These are phyloP conservation scores for Trichosporon sp. DNA, from an alignment of 1,284 basidiomycete genomes.

Conservation along the genomic window DNA sequence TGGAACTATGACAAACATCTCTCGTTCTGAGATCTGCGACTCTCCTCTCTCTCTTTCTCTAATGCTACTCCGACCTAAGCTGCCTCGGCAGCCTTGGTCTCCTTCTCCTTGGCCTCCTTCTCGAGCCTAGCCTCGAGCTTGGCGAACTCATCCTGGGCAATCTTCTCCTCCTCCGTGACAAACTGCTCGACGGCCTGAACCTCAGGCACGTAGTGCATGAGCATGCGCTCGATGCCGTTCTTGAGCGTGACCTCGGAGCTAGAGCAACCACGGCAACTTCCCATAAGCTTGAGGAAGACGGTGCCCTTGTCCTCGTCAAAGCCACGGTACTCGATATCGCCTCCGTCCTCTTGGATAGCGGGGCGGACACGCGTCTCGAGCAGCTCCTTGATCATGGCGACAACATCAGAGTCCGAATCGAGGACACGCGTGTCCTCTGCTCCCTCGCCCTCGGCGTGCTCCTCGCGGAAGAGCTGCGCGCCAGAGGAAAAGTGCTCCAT, in stretches of 20 bases:
- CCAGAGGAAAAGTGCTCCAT: conserved; percentile 98
- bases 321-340: conserved; percentile 62
- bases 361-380: conserved; percentile 93
- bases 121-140: conserved; percentile 83
- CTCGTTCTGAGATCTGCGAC: neutral
- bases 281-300: conserved; percentile 84
- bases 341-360: conserved; percentile 76
- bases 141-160: conserved; percentile 85
- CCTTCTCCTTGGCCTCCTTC: conserved; percentile 55
- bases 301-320: conserved; percentile 61
- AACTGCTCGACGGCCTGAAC: conserved; percentile 97
- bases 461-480: conserved; percentile 73
- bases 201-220: conserved; percentile 98
- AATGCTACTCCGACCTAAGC: conserved; percentile 35
- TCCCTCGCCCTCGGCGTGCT: conserved; percentile 68
- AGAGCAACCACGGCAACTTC: conserved; percentile 91
- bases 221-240: conserved; percentile 94
- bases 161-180: conserved; percentile 83
- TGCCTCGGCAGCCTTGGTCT: conserved; percentile 33
- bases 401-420: conserved; percentile 94
- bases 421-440: conserved; percentile 94
- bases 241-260: conserved; percentile 93
- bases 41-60: neutral
- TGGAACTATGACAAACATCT: conserved; percentile 13
- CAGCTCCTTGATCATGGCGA: conserved; percentile 98